Base-by-base conservation (phyloP, 2,329 filamentous ascomycete species). In the Colletotrichum destructivum region DNA sequence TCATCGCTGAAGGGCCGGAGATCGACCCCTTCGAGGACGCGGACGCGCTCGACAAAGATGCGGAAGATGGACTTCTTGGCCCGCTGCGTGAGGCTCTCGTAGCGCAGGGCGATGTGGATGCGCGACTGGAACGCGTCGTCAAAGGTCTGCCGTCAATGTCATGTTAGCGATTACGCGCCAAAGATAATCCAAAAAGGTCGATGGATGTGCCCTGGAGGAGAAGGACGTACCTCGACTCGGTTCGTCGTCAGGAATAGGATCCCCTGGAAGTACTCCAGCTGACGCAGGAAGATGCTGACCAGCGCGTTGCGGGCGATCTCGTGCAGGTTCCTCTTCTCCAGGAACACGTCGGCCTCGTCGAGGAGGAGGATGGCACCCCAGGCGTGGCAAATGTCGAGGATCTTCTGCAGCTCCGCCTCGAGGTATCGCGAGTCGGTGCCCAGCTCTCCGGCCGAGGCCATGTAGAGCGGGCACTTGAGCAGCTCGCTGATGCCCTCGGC, bases 161-260 rank as follows among this genome's bases (percentile, higher is more conserved):
- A 26, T 4, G 26, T 26, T 4, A 63, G 49, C 21, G 3, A 1
- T 26, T 26, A 26, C 1, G 52, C 23, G 9, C 11, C 8, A 9
- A 8, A 5, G 4, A 16, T 4, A 31, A 31, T 1, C 6, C 31
- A 31, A 42, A 23, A 0, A 3, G 13, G 4, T 12, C 2, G 9
- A 49, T 18, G 1, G 1, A 21, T 5, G 1, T 11, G 15, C 11
- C 6, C 31, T 9, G 11, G 7, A 42, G 31, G 26, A 4, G 4
- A 26, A 26, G 26, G 26, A 26, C 47, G 16, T 63, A 69, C 69
- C 64, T 93, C 89, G 1, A 97, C 94, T 1, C 94, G 90, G 79
- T 97, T 97, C 2, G 95, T 97, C 0, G 95, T 98, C 44, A 98
- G 82, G 84, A 98, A 97, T 6, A 97, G 81, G 62, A 97, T 97